Conservation (phyloP, 192 early-diverging fungal genomes). For the Coemansia sp. region DNA sequence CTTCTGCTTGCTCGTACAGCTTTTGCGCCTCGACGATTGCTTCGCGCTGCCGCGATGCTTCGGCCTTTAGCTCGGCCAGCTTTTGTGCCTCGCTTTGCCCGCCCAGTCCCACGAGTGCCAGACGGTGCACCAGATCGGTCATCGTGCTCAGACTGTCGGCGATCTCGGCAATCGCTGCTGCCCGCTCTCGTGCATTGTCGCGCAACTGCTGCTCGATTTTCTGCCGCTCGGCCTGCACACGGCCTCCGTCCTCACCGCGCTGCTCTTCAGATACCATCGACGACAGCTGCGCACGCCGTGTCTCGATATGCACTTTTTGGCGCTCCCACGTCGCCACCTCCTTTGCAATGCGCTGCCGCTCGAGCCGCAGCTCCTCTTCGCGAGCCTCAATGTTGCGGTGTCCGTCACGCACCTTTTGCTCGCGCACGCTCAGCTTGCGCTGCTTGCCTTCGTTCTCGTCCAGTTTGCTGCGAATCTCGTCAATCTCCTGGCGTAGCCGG, state of each 20-base stretch:
- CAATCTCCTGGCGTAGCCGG: constrained; percentile 23
- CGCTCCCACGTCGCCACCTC: constrained; percentile 20
- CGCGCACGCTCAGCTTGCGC: constrained; percentile 21
- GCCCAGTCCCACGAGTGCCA: constrained; percentile 12
- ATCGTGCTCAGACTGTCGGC: not conserved
- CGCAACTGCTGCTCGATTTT: constrained; percentile 11
- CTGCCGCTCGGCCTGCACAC: constrained; percentile 8
- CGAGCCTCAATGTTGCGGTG: constrained; percentile 27
- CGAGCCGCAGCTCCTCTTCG: constrained; percentile 29
- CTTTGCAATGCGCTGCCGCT: constrained; percentile 15
- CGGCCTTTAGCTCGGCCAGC: constrained; percentile 16
- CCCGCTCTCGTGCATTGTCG: constrained; percentile 25
- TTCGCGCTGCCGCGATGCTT: constrained; percentile 32
- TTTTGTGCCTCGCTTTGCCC: constrained; percentile 12
- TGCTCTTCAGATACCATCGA: constrained; percentile 21
- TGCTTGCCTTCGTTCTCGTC: constrained; percentile 31
- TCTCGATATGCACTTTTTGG: constrained; percentile 22
- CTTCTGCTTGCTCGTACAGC: constrained; percentile 46
- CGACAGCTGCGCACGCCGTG: constrained; percentile 28
- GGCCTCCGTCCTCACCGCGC: constrained; percentile 7
- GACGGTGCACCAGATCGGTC: constrained; percentile 9
- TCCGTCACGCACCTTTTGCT: constrained; percentile 29
- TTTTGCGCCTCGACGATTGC: constrained; percentile 37
- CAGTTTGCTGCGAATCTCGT: constrained; percentile 23
- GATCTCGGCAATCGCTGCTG: constrained; percentile 10